Evolutionary conservation across 73 alveolate genomes (phyloP).

Genomic region (Urostyla sp.): DNA sequence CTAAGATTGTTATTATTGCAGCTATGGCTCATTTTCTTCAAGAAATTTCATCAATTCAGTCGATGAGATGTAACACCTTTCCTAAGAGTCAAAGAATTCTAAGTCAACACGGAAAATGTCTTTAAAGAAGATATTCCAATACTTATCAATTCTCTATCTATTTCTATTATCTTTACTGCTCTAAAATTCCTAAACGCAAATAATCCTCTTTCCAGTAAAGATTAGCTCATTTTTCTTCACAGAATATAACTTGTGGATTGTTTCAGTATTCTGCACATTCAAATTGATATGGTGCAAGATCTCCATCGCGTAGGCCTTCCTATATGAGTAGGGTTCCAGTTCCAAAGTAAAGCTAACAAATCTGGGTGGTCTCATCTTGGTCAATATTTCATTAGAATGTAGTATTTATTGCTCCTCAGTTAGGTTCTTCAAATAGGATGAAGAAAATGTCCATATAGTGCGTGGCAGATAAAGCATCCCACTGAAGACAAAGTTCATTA

Average conservation of each 20-base stretch:
- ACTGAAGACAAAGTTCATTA: too few relatives aligned
- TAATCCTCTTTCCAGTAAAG: slow-evolving; percentile 49
- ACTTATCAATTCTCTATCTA: neutral
- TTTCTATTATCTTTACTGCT: neutral
- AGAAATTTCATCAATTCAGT: neutral
- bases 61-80: neutral
- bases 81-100: neutral
- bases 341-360: slow-evolving; percentile 58
- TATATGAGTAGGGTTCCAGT: slow-evolving; percentile 29
- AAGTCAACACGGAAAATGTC: slow-evolving; percentile 28
- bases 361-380: slow-evolving; percentile 53
- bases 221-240: slow-evolving; percentile 19
- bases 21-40: neutral
- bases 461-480: slow-evolving; percentile 7
- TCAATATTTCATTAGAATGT: neutral
- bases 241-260: slow-evolving; percentile 1
- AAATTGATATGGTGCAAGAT: slow-evolving; percentile 39
- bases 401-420: slow-evolving; percentile 10
- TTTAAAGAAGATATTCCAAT: slow-evolving; percentile 51
- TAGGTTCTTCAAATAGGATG: neutral
- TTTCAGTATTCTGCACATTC: slow-evolving; percentile 18
- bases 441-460: neutral
- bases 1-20: too few relatives aligned
- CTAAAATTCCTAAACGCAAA: too few relatives aligned
- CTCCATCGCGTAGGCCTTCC: slow-evolving; percentile 47